phyloP scores from a whole-genome alignment of 495 filamentous ascomycete species.

The Aspergillus campestris region DNA sequence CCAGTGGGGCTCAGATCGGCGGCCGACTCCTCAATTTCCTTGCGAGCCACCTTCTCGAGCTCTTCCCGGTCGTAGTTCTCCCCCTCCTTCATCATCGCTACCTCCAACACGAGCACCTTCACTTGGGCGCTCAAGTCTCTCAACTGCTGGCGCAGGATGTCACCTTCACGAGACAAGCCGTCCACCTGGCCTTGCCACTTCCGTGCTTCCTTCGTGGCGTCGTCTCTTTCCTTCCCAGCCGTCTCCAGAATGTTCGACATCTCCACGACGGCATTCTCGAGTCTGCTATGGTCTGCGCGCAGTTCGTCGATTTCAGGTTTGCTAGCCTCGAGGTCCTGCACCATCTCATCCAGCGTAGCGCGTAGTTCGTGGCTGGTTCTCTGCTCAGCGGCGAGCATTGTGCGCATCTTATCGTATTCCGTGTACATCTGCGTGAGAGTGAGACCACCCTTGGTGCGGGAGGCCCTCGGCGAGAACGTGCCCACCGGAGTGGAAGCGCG shows the following conservation, averaged over 20 bases:
- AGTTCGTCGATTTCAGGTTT: constrained; percentile 56
- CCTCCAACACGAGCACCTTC: constrained; percentile 77
- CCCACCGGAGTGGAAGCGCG: constrained; percentile 43
- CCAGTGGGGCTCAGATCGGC: constrained; percentile 67
- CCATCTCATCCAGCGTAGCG: constrained; percentile 71
- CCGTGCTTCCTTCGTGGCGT: constrained; percentile 50
- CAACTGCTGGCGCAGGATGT: constrained; percentile 78
- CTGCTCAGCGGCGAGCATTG: constrained; percentile 55
- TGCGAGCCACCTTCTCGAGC: constrained; percentile 63
- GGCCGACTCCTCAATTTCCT: constrained; percentile 49
- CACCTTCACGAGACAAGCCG: constrained; percentile 61
- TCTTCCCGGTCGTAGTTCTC: constrained; percentile 59
- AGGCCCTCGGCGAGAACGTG: constrained; percentile 48
- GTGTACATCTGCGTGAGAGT: constrained; percentile 61
- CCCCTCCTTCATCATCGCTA: constrained; percentile 70
- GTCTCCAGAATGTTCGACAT: constrained; percentile 64
- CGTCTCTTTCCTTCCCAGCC: constrained; percentile 46
- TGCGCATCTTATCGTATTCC: constrained; percentile 54
- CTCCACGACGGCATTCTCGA: constrained; percentile 61
- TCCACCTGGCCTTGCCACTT: constrained; percentile 67
- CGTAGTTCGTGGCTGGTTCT: constrained; percentile 61
- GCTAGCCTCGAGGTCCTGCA: constrained; percentile 49
- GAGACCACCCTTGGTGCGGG: constrained; percentile 48
- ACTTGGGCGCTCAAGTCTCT: constrained; percentile 84
- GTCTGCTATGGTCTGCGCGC: constrained; percentile 43